Evolutionary conservation across 495 filamentous ascomycete species (phyloP).

Genomic region (Trichocladium uniseriatum): DNA sequence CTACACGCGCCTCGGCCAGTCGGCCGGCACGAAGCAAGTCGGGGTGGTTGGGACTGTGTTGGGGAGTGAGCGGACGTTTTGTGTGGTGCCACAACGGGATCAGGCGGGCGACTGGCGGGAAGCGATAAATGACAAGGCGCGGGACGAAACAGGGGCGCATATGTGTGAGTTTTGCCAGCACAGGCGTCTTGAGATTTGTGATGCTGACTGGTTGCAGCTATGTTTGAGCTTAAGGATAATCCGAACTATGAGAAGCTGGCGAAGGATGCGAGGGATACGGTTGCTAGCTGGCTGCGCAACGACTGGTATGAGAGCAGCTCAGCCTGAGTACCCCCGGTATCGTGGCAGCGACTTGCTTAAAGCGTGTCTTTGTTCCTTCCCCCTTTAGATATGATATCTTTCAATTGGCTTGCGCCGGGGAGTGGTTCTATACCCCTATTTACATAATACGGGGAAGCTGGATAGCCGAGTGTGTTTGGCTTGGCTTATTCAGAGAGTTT

Average conservation of each 20-base stretch:
- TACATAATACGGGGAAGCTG: too few relatives aligned
- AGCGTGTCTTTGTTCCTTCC: neutral
- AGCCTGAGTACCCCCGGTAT: slow-evolving; percentile 13
- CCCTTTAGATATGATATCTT: too few relatives aligned
- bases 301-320: slow-evolving; percentile 43
- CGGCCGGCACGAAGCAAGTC: slow-evolving; percentile 36
- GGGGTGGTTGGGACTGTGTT: slow-evolving; percentile 43
- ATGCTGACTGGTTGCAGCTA: slow-evolving; percentile 35
- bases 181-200: neutral
- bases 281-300: slow-evolving; percentile 48
- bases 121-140: slow-evolving; percentile 66
- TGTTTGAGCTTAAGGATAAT: slow-evolving; percentile 78
- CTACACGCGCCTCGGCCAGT: slow-evolving; percentile 72
- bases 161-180: slow-evolving; percentile 41
- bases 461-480: too few relatives aligned
- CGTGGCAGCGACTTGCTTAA: neutral
- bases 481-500: too few relatives aligned
- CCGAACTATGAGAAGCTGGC: slow-evolving; percentile 64
- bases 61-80: slow-evolving; percentile 67
- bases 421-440: too few relatives aligned
- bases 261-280: slow-evolving; percentile 54
- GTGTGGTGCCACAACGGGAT: slow-evolving; percentile 56
- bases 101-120: slow-evolving; percentile 48
- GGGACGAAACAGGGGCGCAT: slow-evolving; percentile 75
- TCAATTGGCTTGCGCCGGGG: too few relatives aligned